phyloP scores from a whole-genome alignment of 1,284 basidiomycete genomes.

The Marasmius oreades region DNA sequence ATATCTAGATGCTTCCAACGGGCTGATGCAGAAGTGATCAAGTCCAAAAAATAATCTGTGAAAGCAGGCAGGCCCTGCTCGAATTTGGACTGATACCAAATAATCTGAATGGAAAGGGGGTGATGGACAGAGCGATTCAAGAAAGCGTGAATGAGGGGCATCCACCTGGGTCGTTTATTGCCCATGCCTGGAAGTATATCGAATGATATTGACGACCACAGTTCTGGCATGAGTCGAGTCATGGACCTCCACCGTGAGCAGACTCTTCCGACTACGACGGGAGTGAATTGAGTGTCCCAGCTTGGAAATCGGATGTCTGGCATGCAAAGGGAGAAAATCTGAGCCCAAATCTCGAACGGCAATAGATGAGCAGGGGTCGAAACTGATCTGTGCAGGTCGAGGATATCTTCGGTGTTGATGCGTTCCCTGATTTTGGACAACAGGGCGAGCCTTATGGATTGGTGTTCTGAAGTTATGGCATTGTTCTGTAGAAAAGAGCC shows the following conservation, averaged over 20 bases:
- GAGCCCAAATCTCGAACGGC: slow-evolving; percentile 13
- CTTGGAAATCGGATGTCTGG: slow-evolving; percentile 19
- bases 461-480: not conserved
- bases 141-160: not conserved
- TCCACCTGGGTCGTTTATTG: slow-evolving; percentile 2
- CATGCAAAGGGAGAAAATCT: slow-evolving; percentile 24
- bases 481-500: no score
- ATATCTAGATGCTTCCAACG: not conserved
- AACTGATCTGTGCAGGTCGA: not conserved
- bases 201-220: slow-evolving; percentile 24
- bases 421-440: not conserved
- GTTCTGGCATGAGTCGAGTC: slow-evolving; percentile 20
- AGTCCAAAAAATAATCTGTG: not conserved
- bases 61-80: not conserved
- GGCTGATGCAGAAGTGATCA: not conserved
- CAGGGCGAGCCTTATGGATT: not conserved
- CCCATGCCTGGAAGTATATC: slow-evolving; percentile 11
- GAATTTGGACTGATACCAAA: not conserved
- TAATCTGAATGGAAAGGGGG: not conserved
- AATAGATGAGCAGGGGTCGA: not conserved
- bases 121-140: not conserved
- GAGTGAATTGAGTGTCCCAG: slow-evolving; percentile 17
- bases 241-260: slow-evolving; percentile 24
- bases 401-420: not conserved
- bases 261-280: slow-evolving; percentile 23